Conservation (phyloP, 1,284 basidiomycete species). For the Cerioporus squamosus region DNA sequence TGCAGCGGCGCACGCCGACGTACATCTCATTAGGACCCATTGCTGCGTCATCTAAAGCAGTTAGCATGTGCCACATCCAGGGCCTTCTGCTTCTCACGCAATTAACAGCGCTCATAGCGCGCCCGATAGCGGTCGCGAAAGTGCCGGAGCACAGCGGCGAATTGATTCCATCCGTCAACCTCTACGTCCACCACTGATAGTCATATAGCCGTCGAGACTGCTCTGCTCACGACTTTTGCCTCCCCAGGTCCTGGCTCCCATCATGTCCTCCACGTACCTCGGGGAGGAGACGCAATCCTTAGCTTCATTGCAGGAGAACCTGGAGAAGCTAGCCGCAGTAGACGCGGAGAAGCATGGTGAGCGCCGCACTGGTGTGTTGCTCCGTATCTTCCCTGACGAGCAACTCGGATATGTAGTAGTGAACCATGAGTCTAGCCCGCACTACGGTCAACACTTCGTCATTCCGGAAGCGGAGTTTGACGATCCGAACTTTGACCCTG, state of each 20-base stretch:
- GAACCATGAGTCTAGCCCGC: not conserved
- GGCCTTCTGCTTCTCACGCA: not conserved
- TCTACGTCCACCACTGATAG: not conserved
- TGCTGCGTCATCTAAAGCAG: not conserved
- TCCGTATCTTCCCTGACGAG: not conserved
- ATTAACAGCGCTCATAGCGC: not conserved
- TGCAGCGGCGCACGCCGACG: too few relatives aligned
- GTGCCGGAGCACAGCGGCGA: not conserved
- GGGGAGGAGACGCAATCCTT: constrained; percentile 18
- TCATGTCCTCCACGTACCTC: constrained; percentile 35
- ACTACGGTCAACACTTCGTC: constrained; percentile 7
- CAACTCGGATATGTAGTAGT: not conserved
- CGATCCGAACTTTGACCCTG: constrained; percentile 67
- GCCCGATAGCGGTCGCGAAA: not conserved
- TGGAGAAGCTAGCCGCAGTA: not conserved
- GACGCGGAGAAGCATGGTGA: constrained; percentile 24
- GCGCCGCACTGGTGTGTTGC: not conserved
- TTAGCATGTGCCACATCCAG: not conserved
- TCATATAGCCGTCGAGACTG: not conserved
- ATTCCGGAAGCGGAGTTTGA: constrained; percentile 49
- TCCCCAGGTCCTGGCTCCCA: constrained; percentile 16
- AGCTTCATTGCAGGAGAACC: constrained; percentile 34
- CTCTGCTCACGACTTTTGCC: not conserved
- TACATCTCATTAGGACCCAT: too few relatives aligned
- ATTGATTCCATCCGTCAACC: constrained; percentile 8